phyloP scores from a whole-genome alignment of 805 yeast genomes.

The Zygosaccharomyces siamensis region DNA sequence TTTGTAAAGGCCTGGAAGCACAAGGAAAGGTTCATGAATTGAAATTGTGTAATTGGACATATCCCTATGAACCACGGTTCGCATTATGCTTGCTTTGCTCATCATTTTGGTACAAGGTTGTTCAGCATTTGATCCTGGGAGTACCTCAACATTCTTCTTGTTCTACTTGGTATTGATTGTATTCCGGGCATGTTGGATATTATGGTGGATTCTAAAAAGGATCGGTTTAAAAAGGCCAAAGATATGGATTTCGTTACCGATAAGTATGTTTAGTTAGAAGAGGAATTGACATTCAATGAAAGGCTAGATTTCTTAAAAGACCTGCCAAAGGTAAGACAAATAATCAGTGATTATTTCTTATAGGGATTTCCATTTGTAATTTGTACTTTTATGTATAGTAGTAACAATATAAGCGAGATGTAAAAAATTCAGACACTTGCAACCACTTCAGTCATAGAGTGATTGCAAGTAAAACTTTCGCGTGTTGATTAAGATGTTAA shows the following conservation, averaged over 20 bases:
- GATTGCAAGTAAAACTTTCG: not conserved
- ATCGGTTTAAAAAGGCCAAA: constrained; percentile 39
- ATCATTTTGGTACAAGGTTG: constrained; percentile 52
- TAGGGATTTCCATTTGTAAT: constrained; percentile 28
- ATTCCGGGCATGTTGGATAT: constrained; percentile 42
- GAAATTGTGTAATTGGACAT: constrained; percentile 45
- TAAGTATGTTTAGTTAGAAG: constrained; percentile 46
- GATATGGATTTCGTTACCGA: constrained; percentile 54
- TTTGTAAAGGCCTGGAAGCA: constrained; percentile 41
- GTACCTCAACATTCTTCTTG: constrained; percentile 39
- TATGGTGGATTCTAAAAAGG: constrained; percentile 43
- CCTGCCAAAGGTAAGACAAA: constrained; percentile 39
- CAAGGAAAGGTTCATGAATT: constrained; percentile 44
- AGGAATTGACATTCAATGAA: constrained; percentile 41
- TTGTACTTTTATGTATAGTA: not conserved
- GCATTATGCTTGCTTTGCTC: constrained; percentile 40
- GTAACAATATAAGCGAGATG: not conserved
- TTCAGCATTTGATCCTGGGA: constrained; percentile 47
- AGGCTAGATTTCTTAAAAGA: constrained; percentile 40
- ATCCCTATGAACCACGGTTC: constrained; percentile 49
- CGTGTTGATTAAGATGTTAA: not conserved
- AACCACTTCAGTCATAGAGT: not conserved
- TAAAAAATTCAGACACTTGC: not conserved
- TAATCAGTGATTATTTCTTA: constrained; percentile 18
- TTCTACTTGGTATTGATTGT: constrained; percentile 44